These are phyloP conservation scores for Metarhizium album DNA, from an alignment of 2,329 filamentous ascomycete species.

Conservation along the genomic window DNA sequence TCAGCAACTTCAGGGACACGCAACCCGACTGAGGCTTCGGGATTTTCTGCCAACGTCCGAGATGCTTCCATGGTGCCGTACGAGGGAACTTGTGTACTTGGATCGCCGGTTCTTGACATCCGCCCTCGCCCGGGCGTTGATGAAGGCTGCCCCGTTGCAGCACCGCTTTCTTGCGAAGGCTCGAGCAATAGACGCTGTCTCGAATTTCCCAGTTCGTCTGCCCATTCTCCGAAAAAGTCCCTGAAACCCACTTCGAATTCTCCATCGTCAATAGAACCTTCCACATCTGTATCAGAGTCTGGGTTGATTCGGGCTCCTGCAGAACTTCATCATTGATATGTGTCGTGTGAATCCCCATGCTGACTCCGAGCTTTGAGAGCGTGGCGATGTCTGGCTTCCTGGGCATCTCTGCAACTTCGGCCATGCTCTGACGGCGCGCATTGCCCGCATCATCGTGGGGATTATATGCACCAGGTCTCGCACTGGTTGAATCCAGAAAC, in stretches of 20 bases:
- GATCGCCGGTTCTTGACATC: conserved; percentile 7
- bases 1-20: conserved; percentile 7
- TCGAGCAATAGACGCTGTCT: conserved; percentile 14
- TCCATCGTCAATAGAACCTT: conserved; percentile 19
- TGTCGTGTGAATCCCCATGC: conserved; percentile 66
- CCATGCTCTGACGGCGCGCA: conserved; percentile 34
- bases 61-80: conserved; percentile 24
- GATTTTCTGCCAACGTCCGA: conserved; percentile 7
- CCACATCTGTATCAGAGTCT: conserved; percentile 21
- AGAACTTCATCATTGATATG: conserved; percentile 54
- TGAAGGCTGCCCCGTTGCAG: conserved; percentile 9
- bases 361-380: conserved; percentile 49
- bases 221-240: conserved; percentile 19
- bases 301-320: conserved; percentile 23
- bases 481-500: conserved; percentile 32
- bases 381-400: conserved; percentile 44
- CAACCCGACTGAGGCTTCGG: conserved; percentile 4
- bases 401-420: conserved; percentile 51
- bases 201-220: conserved; percentile 13
- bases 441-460: conserved; percentile 24
- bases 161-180: not conserved
- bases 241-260: conserved; percentile 14
- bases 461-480: conserved; percentile 32
- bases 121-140: conserved; percentile 8
- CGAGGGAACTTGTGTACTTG: conserved; percentile 12